Evolutionary conservation across 2,329 filamentous ascomycete species (phyloP).

Genomic region (Coniella lustricola): DNA sequence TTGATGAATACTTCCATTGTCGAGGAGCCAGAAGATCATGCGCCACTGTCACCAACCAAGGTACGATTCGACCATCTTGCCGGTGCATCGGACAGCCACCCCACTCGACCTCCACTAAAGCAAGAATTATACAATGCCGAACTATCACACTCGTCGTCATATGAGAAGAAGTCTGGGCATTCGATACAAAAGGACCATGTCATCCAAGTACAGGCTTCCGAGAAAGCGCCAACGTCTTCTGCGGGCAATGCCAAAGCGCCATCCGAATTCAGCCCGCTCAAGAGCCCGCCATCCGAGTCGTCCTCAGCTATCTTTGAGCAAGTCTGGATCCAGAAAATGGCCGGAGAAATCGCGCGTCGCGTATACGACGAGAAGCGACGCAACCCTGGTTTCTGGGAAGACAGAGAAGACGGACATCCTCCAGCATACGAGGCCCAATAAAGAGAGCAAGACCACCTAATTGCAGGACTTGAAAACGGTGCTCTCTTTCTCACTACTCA

Average conservation of each 20-base stretch:
- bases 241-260: slow-evolving; percentile 24
- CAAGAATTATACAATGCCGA: slow-evolving; percentile 27
- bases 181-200: neutral
- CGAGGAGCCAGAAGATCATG: slow-evolving; percentile 51
- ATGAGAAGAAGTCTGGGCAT: slow-evolving; percentile 14
- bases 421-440: slow-evolving; percentile 54
- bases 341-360: slow-evolving; percentile 78
- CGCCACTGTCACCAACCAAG: slow-evolving; percentile 27
- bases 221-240: slow-evolving; percentile 22
- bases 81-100: slow-evolving; percentile 22
- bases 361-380: slow-evolving; percentile 79
- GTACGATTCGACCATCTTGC: slow-evolving; percentile 32
- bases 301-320: slow-evolving; percentile 64
- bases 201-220: slow-evolving; percentile 18
- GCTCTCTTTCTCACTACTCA: no score
- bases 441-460: slow-evolving; percentile 15
- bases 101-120: slow-evolving; percentile 26
- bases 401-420: slow-evolving; percentile 50
- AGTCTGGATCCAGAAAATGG: slow-evolving; percentile 90
- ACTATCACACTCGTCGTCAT: slow-evolving; percentile 17
- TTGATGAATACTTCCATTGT: slow-evolving; percentile 49
- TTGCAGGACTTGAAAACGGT: no score
- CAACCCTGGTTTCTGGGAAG: slow-evolving; percentile 45
- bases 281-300: slow-evolving; percentile 38
- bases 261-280: slow-evolving; percentile 23